A percentile compares a stretch with the other conserved stretches of the same genome.
Evolutionary conservation across 805 yeast genomes (phyloP).

Genomic region (Candida rishiriensis): DNA sequence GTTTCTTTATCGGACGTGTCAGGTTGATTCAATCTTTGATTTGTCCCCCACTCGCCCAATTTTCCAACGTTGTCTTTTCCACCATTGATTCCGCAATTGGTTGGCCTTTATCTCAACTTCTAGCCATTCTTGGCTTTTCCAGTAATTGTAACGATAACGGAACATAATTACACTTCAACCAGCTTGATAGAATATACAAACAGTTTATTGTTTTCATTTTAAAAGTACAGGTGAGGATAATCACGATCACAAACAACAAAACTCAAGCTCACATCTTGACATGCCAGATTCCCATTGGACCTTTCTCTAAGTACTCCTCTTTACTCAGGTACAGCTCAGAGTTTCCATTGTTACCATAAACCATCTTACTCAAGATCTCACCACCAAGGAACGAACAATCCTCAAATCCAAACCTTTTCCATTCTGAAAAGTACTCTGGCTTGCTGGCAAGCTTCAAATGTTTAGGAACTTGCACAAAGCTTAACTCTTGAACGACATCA

Average conservation of each 20-base stretch:
- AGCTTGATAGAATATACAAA: not conserved
- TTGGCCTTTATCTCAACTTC: too few relatives aligned
- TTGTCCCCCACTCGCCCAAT: too few relatives aligned
- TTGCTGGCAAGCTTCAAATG: conserved; percentile 60
- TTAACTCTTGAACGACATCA: conserved; percentile 22
- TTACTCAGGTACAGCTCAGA: conserved; percentile 62
- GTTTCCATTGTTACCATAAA: conserved; percentile 62
- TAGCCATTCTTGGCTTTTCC: too few relatives aligned
- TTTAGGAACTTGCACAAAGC: conserved; percentile 69
- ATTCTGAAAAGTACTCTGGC: conserved; percentile 92
- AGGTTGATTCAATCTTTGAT: too few relatives aligned
- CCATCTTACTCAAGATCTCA: conserved; percentile 81
- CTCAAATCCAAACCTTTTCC: conserved; percentile 80
- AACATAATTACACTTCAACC: too few relatives aligned
- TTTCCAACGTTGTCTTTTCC: too few relatives aligned
- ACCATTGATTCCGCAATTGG: too few relatives aligned
- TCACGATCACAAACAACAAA: not conserved
- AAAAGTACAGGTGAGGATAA: not conserved
- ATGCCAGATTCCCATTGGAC: conserved; percentile 79
- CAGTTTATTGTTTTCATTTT: too few relatives aligned
- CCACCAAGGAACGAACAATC: conserved; percentile 82
- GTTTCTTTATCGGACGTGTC: too few relatives aligned
- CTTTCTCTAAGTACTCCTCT: conserved; percentile 69
- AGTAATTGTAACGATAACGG: too few relatives aligned
- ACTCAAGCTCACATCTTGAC: conserved; percentile 19